Conservation (phyloP, 345 rosid species). For the Salix dunnii region DNA sequence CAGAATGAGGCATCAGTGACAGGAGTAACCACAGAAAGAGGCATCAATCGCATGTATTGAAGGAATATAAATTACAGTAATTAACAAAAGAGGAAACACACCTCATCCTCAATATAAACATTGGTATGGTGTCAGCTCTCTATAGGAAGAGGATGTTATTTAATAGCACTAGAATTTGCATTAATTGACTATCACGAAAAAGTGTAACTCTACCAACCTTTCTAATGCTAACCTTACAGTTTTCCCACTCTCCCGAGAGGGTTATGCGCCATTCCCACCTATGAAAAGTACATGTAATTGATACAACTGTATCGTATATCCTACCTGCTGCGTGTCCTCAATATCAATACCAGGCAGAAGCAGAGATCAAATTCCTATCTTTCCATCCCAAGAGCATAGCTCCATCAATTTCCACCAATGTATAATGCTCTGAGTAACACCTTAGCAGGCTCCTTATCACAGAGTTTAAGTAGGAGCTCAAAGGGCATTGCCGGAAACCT, state of each 20-base stretch:
- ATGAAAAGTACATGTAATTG: constrained; percentile 1
- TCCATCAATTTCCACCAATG: constrained; percentile 54
- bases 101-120: background rate
- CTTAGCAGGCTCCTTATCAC: constrained; percentile 48
- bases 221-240: background rate
- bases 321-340: background rate
- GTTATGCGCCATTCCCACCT: background rate
- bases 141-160: background rate
- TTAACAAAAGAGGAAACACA: background rate
- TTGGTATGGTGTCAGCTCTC: background rate
- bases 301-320: background rate
- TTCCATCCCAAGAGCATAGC: constrained; percentile 72
- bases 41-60: background rate
- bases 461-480: constrained; percentile 50
- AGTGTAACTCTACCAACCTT: background rate
- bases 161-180: background rate
- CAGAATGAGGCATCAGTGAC: no score
- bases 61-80: background rate
- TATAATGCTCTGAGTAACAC: constrained; percentile 53
- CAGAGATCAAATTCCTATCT: constrained; percentile 54
- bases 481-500: constrained; percentile 51
- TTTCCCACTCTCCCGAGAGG: background rate
- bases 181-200: background rate
- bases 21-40: background rate
- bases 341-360: constrained; percentile 64